Evolutionary conservation across 371 early-diverging fungal species (phyloP), one percentile per base, ranked within the genome.

Genomic region (Encephalitozoon intestinalis): DNA sequence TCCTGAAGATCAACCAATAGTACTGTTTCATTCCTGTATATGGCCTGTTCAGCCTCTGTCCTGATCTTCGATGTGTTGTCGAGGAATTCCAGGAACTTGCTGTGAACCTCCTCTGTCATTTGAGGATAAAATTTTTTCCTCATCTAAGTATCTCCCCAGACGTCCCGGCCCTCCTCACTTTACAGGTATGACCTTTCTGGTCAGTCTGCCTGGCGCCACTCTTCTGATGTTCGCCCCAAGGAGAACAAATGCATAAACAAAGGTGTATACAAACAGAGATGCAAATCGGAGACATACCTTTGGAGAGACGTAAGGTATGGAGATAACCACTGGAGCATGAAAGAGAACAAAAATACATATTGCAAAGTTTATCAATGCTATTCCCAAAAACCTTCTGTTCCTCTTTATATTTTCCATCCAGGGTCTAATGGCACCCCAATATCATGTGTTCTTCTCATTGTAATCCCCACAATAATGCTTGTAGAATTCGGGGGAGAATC

Each of bases 51-150:
- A 1, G 53, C 37, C 34, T n/a, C 28, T 12, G 23, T 3, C 53
- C 43, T 52, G 26, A 52, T 11, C 39, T 69, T 69, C 0, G 70
- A 54, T 15, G 49, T 31, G 3, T 37, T 37, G 28, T 69, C 52
- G 4, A 69, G 53, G 23, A 69, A 69, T 5, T 69, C 70, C n/a
- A 69, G 21, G 40, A 69, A 69, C 39, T 23, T 50, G 12, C 30
- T 37, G 21, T 68, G 50, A 50, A 68, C 68, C 28, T 68, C 51
- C 37, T 50, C 68, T 25, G 68, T 50, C 68, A 68, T 68, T 28
- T 41, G 28, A 46, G 51, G 65, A 39, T 41, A 41, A 41, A 65
- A 44, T n/a, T 30, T 49, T 50, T 50, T 21, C n/a, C 21, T 34
- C 37, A 58, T n/a, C 58, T 34, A 58, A 34, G 58, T 34, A 58